Evolutionary conservation across 805 yeast species (phyloP).

Genomic region (Sungouiozyma intestinalis): DNA sequence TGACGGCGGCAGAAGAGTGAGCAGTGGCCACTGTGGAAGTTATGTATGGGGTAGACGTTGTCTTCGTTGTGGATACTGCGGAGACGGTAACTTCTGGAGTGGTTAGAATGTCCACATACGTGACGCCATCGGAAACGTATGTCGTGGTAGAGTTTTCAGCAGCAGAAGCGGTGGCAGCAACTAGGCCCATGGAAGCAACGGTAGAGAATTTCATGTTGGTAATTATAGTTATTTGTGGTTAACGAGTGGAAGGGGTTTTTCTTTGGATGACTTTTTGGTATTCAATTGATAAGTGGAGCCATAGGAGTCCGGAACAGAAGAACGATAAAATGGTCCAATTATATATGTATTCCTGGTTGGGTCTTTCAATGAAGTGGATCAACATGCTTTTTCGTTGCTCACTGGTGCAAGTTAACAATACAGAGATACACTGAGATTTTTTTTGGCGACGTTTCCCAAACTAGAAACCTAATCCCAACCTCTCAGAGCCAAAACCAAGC

Average conservation of each 20-base stretch:
- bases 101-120: conserved; percentile 39
- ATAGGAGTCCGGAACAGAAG: neutral
- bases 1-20: neutral
- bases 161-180: conserved; percentile 16
- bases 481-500: neutral
- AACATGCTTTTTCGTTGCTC: no score
- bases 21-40: conserved; percentile 4
- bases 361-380: no score
- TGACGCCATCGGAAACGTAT: conserved; percentile 23
- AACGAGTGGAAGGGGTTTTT: neutral
- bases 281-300: no score
- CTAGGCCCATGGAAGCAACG: conserved; percentile 3
- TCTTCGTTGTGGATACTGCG: conserved; percentile 34
- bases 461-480: neutral
- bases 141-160: conserved; percentile 4
- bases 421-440: neutral
- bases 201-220: conserved; percentile 9
- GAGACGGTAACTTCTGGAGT: conserved; percentile 42
- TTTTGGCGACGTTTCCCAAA: neutral
- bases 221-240: neutral
- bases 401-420: no score
- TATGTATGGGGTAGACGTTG: conserved; percentile 27
- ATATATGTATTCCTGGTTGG: no score
- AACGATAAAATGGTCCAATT: neutral
- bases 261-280: no score